Evolutionary conservation across 2,329 filamentous ascomycete species (phyloP).

Genomic region (Fusarium siculi): DNA sequence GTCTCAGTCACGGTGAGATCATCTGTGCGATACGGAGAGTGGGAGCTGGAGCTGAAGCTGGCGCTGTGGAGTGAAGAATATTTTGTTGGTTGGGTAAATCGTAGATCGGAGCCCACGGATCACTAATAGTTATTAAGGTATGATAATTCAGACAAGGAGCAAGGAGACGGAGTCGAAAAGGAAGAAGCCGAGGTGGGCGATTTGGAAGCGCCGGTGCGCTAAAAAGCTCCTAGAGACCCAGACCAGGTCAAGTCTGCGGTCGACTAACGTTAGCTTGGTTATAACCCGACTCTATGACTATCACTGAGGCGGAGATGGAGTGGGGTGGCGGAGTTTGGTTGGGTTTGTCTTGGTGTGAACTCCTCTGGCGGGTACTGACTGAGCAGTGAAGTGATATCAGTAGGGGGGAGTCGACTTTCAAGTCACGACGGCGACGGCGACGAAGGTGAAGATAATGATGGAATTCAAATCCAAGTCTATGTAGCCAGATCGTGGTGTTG

Average conservation of each 20-base stretch:
- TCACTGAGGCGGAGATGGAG: slow-evolving; percentile 29
- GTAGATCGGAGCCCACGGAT: slow-evolving; percentile 36
- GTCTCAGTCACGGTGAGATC: slow-evolving; percentile 13
- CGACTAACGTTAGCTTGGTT: slow-evolving; percentile 9
- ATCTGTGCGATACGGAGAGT: not conserved
- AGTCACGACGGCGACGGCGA: not conserved
- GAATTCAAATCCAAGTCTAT: not conserved
- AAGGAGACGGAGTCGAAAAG: slow-evolving; percentile 26
- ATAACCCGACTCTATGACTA: slow-evolving; percentile 25
- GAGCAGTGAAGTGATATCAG: not conserved
- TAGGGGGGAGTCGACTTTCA: not conserved
- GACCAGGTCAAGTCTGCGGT: slow-evolving; percentile 19
- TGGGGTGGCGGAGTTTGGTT: slow-evolving; percentile 37
- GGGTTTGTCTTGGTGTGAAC: slow-evolving; percentile 32
- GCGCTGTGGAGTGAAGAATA: slow-evolving; percentile 28
- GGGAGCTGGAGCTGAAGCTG: not conserved
- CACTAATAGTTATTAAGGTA: slow-evolving; percentile 31
- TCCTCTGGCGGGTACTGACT: slow-evolving; percentile 19
- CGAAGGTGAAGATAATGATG: not conserved
- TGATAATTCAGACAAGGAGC: slow-evolving; percentile 17
- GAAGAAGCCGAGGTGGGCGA: not conserved
- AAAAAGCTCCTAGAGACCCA: slow-evolving; percentile 10
- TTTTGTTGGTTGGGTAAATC: slow-evolving; percentile 27
- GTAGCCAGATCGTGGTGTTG: slow-evolving; percentile 1
- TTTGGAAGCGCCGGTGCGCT: slow-evolving; percentile 20